These are phyloP conservation scores for Xerocomus potaroensis DNA, from an alignment of 768 basidiomycete genomes.

Conservation along the genomic window DNA sequence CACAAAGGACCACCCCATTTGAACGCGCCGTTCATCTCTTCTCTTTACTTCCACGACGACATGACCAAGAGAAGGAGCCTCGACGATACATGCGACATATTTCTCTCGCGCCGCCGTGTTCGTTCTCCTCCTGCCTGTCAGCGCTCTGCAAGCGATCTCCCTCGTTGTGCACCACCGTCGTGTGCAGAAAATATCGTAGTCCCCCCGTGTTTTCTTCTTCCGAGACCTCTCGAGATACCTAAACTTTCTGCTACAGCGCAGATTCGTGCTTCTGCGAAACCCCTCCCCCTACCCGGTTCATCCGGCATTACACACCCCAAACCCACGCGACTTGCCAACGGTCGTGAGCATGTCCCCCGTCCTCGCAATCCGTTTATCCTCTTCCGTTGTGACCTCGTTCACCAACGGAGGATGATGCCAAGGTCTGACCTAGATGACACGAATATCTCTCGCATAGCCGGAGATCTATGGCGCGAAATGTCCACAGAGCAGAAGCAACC, in stretches of 20 bases:
- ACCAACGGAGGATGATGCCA: constrained; percentile 52
- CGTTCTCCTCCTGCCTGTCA: constrained; percentile 8
- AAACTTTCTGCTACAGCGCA: neutral
- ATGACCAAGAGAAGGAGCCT: constrained; percentile 29
- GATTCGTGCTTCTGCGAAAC: constrained; percentile 5
- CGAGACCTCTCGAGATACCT: constrained; percentile 6
- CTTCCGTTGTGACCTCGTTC: constrained; percentile 70
- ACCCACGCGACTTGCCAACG: constrained; percentile 12
- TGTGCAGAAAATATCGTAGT: constrained; percentile 6
- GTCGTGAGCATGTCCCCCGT: constrained; percentile 54
- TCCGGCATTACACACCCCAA: constrained; percentile 17
- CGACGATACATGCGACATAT: constrained; percentile 29
- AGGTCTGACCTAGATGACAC: constrained; percentile 60
- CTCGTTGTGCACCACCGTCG: constrained; percentile 2
- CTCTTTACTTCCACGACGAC: constrained; percentile 16
- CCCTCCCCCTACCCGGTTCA: constrained; percentile 26
- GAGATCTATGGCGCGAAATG: constrained; percentile 62
- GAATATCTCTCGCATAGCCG: constrained; percentile 65
- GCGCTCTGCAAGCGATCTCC: constrained; percentile 9
- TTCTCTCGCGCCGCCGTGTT: constrained; percentile 20
- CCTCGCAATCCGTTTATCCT: constrained; percentile 79
- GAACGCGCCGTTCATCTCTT: neutral
- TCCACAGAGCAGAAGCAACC: constrained; percentile 40
- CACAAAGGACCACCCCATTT: neutral
- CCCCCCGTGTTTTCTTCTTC: constrained; percentile 8